Conservation (phyloP, 192 early-diverging fungal species). For the Coemansia sp. region DNA sequence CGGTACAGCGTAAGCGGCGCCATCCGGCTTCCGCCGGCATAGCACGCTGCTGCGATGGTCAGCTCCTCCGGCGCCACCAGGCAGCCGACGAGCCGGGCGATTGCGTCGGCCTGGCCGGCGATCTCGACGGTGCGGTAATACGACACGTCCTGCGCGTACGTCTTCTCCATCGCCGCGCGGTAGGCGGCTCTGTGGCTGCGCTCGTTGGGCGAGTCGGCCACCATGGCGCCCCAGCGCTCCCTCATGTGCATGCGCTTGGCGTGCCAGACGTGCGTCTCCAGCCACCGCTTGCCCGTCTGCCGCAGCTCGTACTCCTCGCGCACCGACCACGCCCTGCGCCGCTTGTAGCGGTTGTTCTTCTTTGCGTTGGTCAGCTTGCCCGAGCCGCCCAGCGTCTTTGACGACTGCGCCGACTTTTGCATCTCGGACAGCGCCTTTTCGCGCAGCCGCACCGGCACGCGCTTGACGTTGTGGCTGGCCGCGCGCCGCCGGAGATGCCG, state of each 20-base stretch:
- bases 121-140: slow-evolving; percentile 78
- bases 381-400: slow-evolving; percentile 19
- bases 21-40: slow-evolving; percentile 13
- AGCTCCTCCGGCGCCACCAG: slow-evolving; percentile 62
- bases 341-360: slow-evolving; percentile 47
- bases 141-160: slow-evolving; percentile 85
- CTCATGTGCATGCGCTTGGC: slow-evolving; percentile 97
- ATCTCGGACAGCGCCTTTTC: slow-evolving; percentile 78
- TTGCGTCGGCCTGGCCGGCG: slow-evolving; percentile 54
- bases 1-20: slow-evolving; percentile 46
- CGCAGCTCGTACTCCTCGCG: slow-evolving; percentile 46
- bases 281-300: slow-evolving; percentile 71
- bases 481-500: slow-evolving; percentile 91
- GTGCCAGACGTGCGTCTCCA: slow-evolving; percentile 99
- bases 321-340: slow-evolving; percentile 24
- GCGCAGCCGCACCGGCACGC: slow-evolving; percentile 84
- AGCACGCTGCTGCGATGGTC: slow-evolving; percentile 4
- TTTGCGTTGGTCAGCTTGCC: slow-evolving; percentile 23
- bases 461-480: slow-evolving; percentile 93
- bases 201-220: slow-evolving; percentile 82
- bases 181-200: slow-evolving; percentile 79
- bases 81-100: slow-evolving; percentile 57
- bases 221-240: slow-evolving; percentile 72
- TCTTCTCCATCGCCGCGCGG: slow-evolving; percentile 73
- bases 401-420: slow-evolving; percentile 34